Base-by-base conservation (phyloP, 257 asterid genomes). In the Schizonepeta tenuifolia region DNA sequence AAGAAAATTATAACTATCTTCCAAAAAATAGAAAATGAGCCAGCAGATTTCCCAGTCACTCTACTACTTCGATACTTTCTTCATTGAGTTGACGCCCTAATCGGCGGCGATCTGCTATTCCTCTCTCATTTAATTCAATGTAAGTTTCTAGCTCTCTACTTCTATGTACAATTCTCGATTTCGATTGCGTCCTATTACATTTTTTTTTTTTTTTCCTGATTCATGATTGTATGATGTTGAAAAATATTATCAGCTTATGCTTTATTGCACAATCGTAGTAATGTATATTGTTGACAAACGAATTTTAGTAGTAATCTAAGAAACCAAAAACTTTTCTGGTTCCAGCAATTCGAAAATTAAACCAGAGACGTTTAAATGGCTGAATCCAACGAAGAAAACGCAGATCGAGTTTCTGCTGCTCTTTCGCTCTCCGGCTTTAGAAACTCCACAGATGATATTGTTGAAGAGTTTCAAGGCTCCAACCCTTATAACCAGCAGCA, bases 381-480 rank as follows among this genome's bases (percentile, higher is more conserved):
- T 64, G 88, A 77, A 63, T 81, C 86, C 60, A 73, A 53, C 65
- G 71, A 69, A 21, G 85, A 79, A 51, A 82, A 47, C 72, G 60
- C 78, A 51, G 82, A 81, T 72, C 84, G 49, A 46, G 78, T 43
- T 26, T 69, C 85, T 55, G 61, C 78, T 10, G 77, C 71, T 50
- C 78, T 74, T 73, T 67, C 78, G 6, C 33, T 71, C 61, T 70
- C 84, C 40, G 61, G 78, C 31, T 71, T 78, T 64, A 55, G 57
- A 50, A 61, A 71, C 79, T 65, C 82, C 38, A 67, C 79, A 31
- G 86, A 79, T 68, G 41, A 68, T 74, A 49, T 83, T 60, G 87
- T 83, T 38, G 86, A 83, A 63, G 65, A 79, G 73, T 77, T 83
- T 56, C 87, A 71, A 67, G 67, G 62, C 31, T 54, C 84, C 53